Evolutionary conservation across 495 filamentous ascomycete genomes (phyloP), one percentile per base, ranked within the genome.

Genomic region (Opeltia flavorubescens): DNA sequence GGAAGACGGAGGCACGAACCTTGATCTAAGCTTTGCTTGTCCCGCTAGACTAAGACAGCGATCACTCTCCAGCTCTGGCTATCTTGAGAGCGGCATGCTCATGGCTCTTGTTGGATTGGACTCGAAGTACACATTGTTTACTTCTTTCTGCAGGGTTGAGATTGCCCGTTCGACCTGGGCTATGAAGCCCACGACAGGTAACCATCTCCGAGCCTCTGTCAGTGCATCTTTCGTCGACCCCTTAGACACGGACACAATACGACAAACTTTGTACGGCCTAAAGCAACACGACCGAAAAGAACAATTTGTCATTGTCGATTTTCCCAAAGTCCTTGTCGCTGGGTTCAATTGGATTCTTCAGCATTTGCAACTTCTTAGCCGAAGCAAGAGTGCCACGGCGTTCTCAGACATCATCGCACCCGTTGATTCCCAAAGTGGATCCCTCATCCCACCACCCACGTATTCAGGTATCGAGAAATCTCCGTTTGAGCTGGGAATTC

Each of bases 401-500:
- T 83, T 84, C 51, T 53, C 64, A 3, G 59, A 75, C 20, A 55
- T 75, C n/a, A 55, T 83, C 42, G 71, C 75, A 0, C 75, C 76
- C 25, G 44, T 46, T 9, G 44, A 44, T 23, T 39, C 41, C 18
- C 50, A 39, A 3, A 21, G 40, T 23, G 44, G 45, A 20, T 35
- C 53, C 13, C 48, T 55, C 5, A 45, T 72, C 0, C 58, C 57
- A 5, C 66, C 68, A 43, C 76, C 77, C 21, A 52, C 33, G 4
- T 81, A 80, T 48, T 55, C 72, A 0, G 62, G 51, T 4, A 55
- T 53, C 28, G 52, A 53, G 33, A 62, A 58, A 1, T 78, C 77
- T 42, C 47, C 50, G 7, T 77, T 70, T 49, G 52, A 69, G 25
- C 56, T 77, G 0, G 50, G 56, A 30, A 28, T 25, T 11, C 61